phyloP scores from a whole-genome alignment of 495 filamentous ascomycete genomes.

The Xylaria cubensis region DNA sequence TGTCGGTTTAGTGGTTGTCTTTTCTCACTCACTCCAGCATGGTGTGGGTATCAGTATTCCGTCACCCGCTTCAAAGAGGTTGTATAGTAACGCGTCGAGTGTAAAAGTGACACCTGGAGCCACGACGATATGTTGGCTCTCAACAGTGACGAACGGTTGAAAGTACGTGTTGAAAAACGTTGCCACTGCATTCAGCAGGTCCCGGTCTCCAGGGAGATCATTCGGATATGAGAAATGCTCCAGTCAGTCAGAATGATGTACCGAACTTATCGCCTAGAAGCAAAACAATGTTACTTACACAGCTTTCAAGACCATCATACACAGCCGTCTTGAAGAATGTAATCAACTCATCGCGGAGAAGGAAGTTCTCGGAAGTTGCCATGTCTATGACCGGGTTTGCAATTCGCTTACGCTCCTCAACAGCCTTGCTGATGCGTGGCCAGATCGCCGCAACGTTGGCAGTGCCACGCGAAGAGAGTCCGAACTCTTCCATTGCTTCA shows the following conservation, averaged over 20 bases:
- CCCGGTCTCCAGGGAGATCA: too few relatives aligned
- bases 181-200: too few relatives aligned
- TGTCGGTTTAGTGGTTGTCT: too few relatives aligned
- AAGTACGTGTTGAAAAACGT: conserved; percentile 30
- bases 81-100: conserved; percentile 49
- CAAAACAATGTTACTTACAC: too few relatives aligned
- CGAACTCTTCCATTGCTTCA: too few relatives aligned
- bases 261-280: too few relatives aligned
- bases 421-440: conserved; percentile 13
- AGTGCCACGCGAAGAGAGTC: too few relatives aligned
- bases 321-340: conserved; percentile 21
- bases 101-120: conserved; percentile 46
- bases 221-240: too few relatives aligned
- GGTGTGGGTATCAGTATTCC: conserved; percentile 53
- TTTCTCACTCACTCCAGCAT: conserved; percentile 29
- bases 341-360: conserved; percentile 38
- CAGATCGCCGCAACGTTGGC: conserved; percentile 17
- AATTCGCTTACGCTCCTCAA: background rate
- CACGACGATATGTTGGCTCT: conserved; percentile 26
- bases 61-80: conserved; percentile 53
- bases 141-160: background rate
- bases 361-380: conserved; percentile 42
- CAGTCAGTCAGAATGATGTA: too few relatives aligned
- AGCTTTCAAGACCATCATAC: background rate
- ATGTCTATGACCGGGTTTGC: conserved; percentile 35